phyloP scores from a whole-genome alignment of 345 rosid genomes.

The Brassica rapa region DNA sequence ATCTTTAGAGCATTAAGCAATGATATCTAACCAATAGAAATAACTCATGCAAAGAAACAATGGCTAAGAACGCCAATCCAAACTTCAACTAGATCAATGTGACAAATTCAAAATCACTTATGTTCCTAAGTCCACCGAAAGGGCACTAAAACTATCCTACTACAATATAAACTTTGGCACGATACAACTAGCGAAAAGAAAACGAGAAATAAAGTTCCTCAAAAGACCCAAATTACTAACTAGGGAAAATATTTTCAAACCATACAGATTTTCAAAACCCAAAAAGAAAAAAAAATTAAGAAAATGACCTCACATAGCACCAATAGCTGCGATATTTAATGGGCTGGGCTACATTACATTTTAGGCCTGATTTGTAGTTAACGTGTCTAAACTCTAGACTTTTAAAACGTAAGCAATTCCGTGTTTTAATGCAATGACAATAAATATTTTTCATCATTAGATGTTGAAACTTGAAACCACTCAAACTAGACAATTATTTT shows the following conservation, averaged over 20 bases:
- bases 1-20: neutral
- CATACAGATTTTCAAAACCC: neutral
- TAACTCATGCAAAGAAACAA: neutral
- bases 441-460: constrained; percentile 1
- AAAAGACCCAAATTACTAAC: neutral
- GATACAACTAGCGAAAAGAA: neutral
- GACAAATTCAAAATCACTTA: neutral
- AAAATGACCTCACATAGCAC: neutral
- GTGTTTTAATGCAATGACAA: neutral
- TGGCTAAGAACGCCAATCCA: neutral
- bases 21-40: neutral
- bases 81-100: neutral
- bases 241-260: neutral
- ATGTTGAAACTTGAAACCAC: constrained; percentile 17
- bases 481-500: constrained; percentile 16
- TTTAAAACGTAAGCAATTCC: neutral
- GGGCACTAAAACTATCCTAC: neutral
- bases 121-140: neutral
- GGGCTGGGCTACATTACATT: neutral
- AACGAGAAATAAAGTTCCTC: neutral
- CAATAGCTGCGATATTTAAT: neutral
- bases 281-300: neutral
- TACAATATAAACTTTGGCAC: neutral
- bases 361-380: neutral
- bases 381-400: neutral